Percentiles rank a stretch among this genome's conserved stretches.
phyloP scores from a whole-genome alignment of 1,284 basidiomycete genomes.

The Uromyces viciae-fabae region DNA sequence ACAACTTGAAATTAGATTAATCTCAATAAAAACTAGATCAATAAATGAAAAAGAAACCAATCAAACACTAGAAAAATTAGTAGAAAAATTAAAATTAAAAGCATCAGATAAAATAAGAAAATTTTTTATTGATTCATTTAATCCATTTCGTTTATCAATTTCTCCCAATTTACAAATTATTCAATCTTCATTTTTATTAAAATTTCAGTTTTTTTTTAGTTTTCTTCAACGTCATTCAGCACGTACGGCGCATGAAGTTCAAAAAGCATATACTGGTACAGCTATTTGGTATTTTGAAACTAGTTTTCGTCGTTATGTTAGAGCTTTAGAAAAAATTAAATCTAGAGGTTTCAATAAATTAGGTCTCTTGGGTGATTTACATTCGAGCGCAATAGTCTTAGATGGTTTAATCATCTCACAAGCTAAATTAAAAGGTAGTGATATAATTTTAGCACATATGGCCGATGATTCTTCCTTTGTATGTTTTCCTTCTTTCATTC shows the following conservation, averaged over 20 bases:
- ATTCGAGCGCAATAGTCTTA: conserved; percentile 43
- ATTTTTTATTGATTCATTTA: conserved; percentile 77
- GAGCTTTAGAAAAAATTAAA: conserved; percentile 74
- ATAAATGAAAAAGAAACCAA: conserved; percentile 20
- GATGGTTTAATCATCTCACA: conserved; percentile 31
- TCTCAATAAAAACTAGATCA: conserved; percentile 7
- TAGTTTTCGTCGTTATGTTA: conserved; percentile 81
- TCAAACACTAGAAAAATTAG: not conserved
- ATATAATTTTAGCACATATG: conserved; percentile 75
- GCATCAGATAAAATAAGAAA: conserved; percentile 68
- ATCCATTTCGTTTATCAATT: conserved; percentile 75
- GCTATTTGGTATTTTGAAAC: conserved; percentile 93
- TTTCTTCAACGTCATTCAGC: conserved; percentile 81
- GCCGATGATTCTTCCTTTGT: conserved; percentile 79
- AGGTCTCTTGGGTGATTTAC: conserved; percentile 53
- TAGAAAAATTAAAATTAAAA: conserved; percentile 21
- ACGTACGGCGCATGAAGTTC: conserved; percentile 79
- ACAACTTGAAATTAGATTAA: conserved; percentile 33
- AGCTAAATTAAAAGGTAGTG: conserved; percentile 65
- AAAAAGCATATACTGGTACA: conserved; percentile 77
- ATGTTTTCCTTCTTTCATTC: conserved; percentile 52
- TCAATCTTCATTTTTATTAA: conserved; percentile 80
- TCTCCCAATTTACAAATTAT: conserved; percentile 89
- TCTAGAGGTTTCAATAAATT: conserved; percentile 56
- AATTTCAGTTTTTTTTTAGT: conserved; percentile 74